A percentile compares a stretch with the other conserved stretches of the same genome.
phyloP scores from a whole-genome alignment of 768 basidiomycete species.

The Agaricus blazei region DNA sequence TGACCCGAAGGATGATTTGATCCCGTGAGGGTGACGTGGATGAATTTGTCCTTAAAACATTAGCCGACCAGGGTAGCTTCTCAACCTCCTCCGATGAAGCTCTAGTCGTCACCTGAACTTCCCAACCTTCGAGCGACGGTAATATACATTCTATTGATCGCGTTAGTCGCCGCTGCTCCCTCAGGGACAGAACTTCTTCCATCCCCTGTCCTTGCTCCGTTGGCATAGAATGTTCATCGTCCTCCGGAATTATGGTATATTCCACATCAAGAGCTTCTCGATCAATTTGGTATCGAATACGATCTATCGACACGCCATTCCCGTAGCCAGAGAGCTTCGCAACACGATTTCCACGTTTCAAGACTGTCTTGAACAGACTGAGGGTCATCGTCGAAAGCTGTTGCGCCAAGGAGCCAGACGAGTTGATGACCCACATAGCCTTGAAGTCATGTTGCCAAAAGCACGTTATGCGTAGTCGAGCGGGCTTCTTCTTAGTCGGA shows the following conservation, averaged over 20 bases:
- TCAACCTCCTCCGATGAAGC: conserved; percentile 72
- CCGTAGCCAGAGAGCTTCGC: conserved; percentile 78
- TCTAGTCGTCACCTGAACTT: conserved; percentile 72
- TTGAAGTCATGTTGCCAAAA: conserved; percentile 96
- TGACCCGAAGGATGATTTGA: conserved; percentile 58
- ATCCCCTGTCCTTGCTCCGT: conserved; percentile 38
- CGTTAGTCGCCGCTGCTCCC: conserved; percentile 65
- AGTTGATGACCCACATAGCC: conserved; percentile 77
- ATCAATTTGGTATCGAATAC: conserved; percentile 73
- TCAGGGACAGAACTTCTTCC: conserved; percentile 58
- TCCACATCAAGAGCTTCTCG: conserved; percentile 79
- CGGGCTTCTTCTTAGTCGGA: conserved; percentile 32
- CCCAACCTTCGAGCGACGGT: conserved; percentile 78
- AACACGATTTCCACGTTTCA: conserved; percentile 68
- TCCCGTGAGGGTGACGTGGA: conserved; percentile 32
- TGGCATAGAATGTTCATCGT: conserved; percentile 42
- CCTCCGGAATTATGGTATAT: conserved; percentile 78
- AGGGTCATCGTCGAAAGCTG: conserved; percentile 84
- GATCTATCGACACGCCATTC: conserved; percentile 75
- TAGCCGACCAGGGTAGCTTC: conserved; percentile 67
- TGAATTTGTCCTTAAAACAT: conserved; percentile 46
- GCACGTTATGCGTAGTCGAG: conserved; percentile 73
- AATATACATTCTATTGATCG: conserved; percentile 80
- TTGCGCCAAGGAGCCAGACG: conserved; percentile 55
- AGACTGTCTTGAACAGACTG: conserved; percentile 76